Conservation (phyloP, 768 basidiomycete genomes). For the Trametes elegans region DNA sequence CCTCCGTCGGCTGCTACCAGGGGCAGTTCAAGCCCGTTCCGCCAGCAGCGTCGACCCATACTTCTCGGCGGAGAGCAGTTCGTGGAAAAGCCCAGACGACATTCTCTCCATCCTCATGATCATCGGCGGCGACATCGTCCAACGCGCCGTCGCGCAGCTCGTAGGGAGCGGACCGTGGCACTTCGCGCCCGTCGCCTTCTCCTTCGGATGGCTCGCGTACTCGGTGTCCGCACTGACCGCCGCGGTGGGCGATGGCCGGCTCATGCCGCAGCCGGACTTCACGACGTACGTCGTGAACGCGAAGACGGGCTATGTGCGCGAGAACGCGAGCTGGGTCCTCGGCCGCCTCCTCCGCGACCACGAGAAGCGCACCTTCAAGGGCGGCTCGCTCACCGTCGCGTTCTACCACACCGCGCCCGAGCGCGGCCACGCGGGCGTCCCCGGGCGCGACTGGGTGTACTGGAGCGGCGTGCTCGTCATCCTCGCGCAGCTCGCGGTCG, state of each 20-base stretch:
- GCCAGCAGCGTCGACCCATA: neutral
- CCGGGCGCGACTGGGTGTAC: constrained; percentile 30
- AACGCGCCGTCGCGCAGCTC: constrained; percentile 31
- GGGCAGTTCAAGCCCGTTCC: too few species aligned
- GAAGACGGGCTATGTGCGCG: constrained; percentile 26
- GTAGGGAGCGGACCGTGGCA: constrained; percentile 19
- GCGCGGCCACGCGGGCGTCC: constrained; percentile 19
- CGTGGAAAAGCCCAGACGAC: constrained; percentile 29
- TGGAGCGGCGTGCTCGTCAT: constrained; percentile 26
- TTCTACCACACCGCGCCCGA: constrained; percentile 18
- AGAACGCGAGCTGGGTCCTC: constrained; percentile 30
- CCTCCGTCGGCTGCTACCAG: too few species aligned
- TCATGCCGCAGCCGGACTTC: constrained; percentile 30
- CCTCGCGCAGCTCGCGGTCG: constrained; percentile 29
- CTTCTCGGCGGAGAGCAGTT: constrained; percentile 3
- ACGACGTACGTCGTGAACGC: constrained; percentile 24
- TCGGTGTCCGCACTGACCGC: constrained; percentile 27
- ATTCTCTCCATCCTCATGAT: constrained; percentile 30
- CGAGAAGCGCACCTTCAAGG: constrained; percentile 16
- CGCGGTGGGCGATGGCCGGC: constrained; percentile 26
- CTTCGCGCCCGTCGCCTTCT: constrained; percentile 32
- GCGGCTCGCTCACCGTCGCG: constrained; percentile 21
- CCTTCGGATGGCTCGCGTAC: constrained; percentile 36
- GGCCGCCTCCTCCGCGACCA: constrained; percentile 31
- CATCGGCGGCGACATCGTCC: constrained; percentile 35